Evolutionary conservation across 306 rosid genomes (phyloP), one percentile per base, ranked within the genome.

Genomic region (Abrus precatorius): DNA sequence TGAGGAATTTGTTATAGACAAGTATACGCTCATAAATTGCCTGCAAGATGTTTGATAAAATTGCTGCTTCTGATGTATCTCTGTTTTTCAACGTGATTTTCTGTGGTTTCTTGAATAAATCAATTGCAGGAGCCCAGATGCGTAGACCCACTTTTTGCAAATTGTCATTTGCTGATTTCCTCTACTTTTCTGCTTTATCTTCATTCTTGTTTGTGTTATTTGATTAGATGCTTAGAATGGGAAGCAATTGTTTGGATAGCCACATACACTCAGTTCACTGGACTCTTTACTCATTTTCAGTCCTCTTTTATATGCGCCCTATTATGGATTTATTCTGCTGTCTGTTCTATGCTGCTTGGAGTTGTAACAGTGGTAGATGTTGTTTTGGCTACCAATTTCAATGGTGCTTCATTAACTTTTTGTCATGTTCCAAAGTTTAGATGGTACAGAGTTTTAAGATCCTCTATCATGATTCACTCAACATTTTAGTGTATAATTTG

Each of bases 381-480:
- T 2, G 5, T 40, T 9, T 9, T 45, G 3, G 53, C 44, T 47
- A 6, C 10, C 9, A 7, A 38, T 12, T n/a, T 63, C 41, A 12
- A 7, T 13, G 6, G 83, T 33, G 63, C 30, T 34, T 69, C 8
- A 45, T 2, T 36, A 69, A 6, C 70, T 44, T 69, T 36, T n/a
- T 14, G 27, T n/a, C 68, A 6, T 79, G 52, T 44, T 57, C 2
- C 59, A 4, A 33, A 2, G 45, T 59, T 69, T 28, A 44, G 61
- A 78, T 34, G 70, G 52, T 20, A 44, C n/a, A 10, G 52, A 62
- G 29, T 14, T 78, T 59, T 34, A 56, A 55, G 3, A 78, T 9
- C 45, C 50, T 71, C 9, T 38, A 28, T 34, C 52, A 48, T n/a
- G 36, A 50, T 14, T 9, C 48, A 36, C 43, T 27, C 70, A 33